Conservation (phyloP, 345 rosid genomes). For the Eucalyptus lansdowneana region DNA sequence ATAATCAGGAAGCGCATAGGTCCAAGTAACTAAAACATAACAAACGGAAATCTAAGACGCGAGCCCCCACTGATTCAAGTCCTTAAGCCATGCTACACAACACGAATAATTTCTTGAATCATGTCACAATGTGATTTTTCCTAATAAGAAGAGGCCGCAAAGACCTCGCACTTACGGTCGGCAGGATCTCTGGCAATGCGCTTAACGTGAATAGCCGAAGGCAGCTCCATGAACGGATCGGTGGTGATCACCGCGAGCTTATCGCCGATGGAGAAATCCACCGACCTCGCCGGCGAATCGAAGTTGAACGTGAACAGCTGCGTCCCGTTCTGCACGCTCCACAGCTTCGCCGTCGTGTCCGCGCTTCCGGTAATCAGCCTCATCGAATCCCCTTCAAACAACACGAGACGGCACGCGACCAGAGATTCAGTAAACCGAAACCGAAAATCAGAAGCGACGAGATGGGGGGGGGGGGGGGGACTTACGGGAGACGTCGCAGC, state of each 20-base stretch:
- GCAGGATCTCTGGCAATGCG: slow-evolving; percentile 50
- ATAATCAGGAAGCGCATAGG: background rate
- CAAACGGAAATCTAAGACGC: background rate
- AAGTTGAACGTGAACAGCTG: slow-evolving; percentile 59
- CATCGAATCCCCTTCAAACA: slow-evolving; percentile 45
- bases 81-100: background rate
- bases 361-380: slow-evolving; percentile 83
- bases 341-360: slow-evolving; percentile 79
- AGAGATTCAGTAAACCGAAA: background rate
- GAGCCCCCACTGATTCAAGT: background rate
- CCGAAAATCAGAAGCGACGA: background rate
- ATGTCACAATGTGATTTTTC: background rate
- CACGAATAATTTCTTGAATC: background rate
- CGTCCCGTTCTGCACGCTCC: slow-evolving; percentile 74
- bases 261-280: slow-evolving; percentile 79
- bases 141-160: background rate
- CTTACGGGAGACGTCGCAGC: slow-evolving; percentile 78
- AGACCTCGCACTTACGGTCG: slow-evolving; percentile 41
- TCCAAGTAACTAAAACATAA: background rate
- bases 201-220: slow-evolving; percentile 86
- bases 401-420: background rate
- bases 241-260: slow-evolving; percentile 81
- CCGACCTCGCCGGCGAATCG: slow-evolving; percentile 80
- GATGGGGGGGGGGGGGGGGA: background rate
- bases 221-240: slow-evolving; percentile 81